Evolutionary conservation across 169 alveolate genomes (phyloP).

Genomic region (Blepharisma undulans): DNA sequence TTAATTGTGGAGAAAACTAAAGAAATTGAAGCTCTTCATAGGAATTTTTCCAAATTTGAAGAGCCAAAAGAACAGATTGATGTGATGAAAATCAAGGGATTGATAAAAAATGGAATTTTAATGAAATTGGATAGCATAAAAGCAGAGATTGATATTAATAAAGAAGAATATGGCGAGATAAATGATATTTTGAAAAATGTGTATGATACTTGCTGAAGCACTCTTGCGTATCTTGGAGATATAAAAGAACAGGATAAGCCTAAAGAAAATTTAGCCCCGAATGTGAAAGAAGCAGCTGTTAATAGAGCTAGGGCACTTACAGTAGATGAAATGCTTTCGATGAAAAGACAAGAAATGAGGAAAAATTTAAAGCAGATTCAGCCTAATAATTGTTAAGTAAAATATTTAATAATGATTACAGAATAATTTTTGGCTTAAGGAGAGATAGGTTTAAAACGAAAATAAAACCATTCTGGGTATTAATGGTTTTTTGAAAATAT

Average conservation of each 20-base stretch:
- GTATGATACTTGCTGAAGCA: neutral
- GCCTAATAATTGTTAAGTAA: neutral
- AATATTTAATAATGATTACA: too few species aligned
- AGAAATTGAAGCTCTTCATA: neutral
- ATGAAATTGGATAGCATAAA: neutral
- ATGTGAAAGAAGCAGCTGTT: neutral
- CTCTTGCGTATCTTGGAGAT: neutral
- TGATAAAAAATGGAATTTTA: neutral
- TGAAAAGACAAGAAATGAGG: slow-evolving; percentile 24
- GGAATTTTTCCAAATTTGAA: neutral
- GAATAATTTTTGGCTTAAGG: too few species aligned
- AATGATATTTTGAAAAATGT: neutral
- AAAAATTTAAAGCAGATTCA: neutral
- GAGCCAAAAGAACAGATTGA: neutral
- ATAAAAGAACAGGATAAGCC: neutral
- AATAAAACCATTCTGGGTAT: too few species aligned
- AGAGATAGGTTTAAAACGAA: too few species aligned
- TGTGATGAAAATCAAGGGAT: neutral
- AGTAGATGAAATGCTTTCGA: slow-evolving; percentile 25
- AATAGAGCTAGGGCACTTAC: neutral
- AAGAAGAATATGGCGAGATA: neutral
- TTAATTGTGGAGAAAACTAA: neutral
- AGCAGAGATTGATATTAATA: neutral
- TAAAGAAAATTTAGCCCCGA: neutral
- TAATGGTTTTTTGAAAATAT: too few species aligned